phyloP scores from a whole-genome alignment of 169 alveolate species.

The Plasmodium cynomolgi region DNA sequence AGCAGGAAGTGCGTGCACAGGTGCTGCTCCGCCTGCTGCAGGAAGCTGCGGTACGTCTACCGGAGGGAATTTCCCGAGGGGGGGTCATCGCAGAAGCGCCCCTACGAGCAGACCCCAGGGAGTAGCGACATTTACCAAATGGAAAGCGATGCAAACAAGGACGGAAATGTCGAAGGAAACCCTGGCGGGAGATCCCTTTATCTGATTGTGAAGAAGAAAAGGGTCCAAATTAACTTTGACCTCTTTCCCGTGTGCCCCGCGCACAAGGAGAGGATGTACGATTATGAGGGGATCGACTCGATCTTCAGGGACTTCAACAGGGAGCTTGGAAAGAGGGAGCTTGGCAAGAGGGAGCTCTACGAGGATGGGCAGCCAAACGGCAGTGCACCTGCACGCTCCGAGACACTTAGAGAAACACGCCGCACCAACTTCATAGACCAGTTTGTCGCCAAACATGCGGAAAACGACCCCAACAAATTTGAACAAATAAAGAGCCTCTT shows the following conservation, averaged over 20 bases:
- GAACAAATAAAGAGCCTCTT: slow-evolving; percentile 39
- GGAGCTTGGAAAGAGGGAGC: neutral
- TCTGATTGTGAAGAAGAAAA: slow-evolving; percentile 38
- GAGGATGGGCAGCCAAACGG: neutral
- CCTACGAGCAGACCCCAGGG: no score
- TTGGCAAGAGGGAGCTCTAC: neutral
- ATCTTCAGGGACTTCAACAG: slow-evolving; percentile 8
- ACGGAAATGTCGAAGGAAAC: neutral
- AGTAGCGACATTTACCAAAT: neutral
- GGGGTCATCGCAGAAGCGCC: neutral
- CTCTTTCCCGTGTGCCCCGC: slow-evolving; percentile 1
- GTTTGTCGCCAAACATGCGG: neutral
- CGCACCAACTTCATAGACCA: slow-evolving; percentile 3
- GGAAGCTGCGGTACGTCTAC: slow-evolving; percentile 30
- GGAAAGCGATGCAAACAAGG: neutral
- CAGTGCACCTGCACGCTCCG: neutral
- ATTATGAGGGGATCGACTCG: slow-evolving; percentile 12
- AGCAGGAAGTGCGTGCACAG: slow-evolving; percentile 40
- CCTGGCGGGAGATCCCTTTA: neutral
- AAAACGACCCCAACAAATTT: neutral
- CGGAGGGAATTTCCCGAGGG: neutral
- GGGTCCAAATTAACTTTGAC: slow-evolving; percentile 27
- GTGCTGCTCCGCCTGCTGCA: slow-evolving; percentile 50
- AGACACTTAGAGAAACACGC: neutral
- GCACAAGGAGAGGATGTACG: slow-evolving; percentile 40